Evolutionary conservation across 768 basidiomycete genomes (phyloP).

Genomic region (Podaxis carcinomalis): DNA sequence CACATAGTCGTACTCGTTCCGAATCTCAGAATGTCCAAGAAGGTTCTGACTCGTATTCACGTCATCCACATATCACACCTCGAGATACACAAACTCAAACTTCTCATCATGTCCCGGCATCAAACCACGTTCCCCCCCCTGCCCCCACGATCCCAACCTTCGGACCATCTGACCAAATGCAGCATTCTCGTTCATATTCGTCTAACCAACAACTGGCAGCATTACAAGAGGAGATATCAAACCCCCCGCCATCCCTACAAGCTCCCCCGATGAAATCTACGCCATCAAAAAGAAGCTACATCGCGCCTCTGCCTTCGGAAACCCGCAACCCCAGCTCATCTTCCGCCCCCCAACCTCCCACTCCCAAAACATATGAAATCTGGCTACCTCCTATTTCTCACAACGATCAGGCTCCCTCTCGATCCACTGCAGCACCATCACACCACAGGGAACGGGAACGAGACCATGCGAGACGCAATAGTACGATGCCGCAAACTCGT

Average conservation of each 20-base stretch:
- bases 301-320: constrained; percentile 1
- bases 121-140: constrained; percentile 4
- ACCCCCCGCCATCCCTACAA: neutral
- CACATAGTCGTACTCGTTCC: constrained; percentile 7
- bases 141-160: neutral
- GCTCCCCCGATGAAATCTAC: constrained; percentile 5
- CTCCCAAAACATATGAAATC: constrained; percentile 5
- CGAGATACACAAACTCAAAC: constrained; percentile 3
- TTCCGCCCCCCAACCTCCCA: constrained; percentile 4
- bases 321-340: neutral
- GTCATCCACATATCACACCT: neutral
- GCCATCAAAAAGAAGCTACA: neutral
- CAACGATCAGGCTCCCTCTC: neutral
- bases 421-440: constrained; percentile 5
- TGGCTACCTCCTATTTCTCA: constrained; percentile 9
- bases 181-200: neutral
- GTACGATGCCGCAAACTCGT: neutral
- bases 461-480: constrained; percentile 10
- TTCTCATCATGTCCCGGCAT: neutral
- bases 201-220: neutral
- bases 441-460: constrained; percentile 13
- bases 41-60: neutral
- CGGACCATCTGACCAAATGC: constrained; percentile 1
- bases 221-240: neutral
- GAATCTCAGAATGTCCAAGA: constrained; percentile 5